These are phyloP conservation scores for Botrytis paeoniae DNA, from an alignment of 2,329 filamentous ascomycete species.

Conservation along the genomic window DNA sequence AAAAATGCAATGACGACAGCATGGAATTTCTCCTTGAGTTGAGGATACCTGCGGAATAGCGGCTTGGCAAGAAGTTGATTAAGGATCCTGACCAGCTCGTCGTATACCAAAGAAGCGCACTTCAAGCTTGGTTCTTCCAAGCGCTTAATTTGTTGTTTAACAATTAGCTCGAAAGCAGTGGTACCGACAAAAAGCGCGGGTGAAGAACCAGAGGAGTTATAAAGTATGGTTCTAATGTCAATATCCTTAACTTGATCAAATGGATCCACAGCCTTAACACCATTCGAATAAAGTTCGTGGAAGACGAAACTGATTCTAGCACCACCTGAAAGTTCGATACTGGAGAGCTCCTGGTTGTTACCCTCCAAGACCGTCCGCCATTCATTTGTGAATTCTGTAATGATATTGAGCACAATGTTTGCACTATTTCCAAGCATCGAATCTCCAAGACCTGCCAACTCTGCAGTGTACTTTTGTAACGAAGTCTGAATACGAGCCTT, in stretches of 20 bases:
- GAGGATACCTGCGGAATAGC: constrained; percentile 89
- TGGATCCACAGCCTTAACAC: constrained; percentile 94
- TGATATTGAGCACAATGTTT: constrained; percentile 97
- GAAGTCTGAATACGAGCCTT: constrained; percentile 95
- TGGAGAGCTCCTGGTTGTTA: constrained; percentile 94
- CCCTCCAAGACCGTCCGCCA: constrained; percentile 95
- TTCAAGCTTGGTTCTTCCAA: constrained; percentile 95
- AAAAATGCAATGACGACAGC: constrained; percentile 89
- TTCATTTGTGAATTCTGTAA: constrained; percentile 97
- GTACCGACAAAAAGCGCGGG: constrained; percentile 96
- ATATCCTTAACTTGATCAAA: constrained; percentile 97
- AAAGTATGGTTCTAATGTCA: constrained; percentile 93
- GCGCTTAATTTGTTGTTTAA: constrained; percentile 97
- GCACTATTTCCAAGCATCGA: constrained; percentile 94
- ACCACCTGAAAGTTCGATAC: constrained; percentile 89
- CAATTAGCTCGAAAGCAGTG: constrained; percentile 96
- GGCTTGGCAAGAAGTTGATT: constrained; percentile 84
- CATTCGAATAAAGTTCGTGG: constrained; percentile 96
- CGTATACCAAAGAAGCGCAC: constrained; percentile 95
- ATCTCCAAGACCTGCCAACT: constrained; percentile 80
- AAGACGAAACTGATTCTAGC: constrained; percentile 99
- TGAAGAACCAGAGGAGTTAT: constrained; percentile 98
- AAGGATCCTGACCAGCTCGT: constrained; percentile 94
- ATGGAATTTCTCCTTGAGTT: constrained; percentile 95
- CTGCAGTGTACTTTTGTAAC: constrained; percentile 82